Percentiles rank a stretch among this genome's conserved stretches.
Conservation (phyloP, 345 rosid genomes). For the Garcia nutans region DNA sequence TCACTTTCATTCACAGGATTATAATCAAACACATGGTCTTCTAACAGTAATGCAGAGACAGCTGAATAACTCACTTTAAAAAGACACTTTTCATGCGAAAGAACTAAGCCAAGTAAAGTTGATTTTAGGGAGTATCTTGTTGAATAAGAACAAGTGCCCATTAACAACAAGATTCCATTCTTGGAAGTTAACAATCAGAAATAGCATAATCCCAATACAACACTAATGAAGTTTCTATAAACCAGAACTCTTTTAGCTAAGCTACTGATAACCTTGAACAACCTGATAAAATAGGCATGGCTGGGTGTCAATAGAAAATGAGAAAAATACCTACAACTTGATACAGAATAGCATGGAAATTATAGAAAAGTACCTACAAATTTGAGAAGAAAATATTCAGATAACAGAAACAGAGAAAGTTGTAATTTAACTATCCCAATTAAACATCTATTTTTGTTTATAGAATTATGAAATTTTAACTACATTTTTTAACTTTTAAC, state of each 20-base stretch:
- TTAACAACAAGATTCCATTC: conserved; percentile 11
- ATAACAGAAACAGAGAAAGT: no score
- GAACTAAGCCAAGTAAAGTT: conserved; percentile 13
- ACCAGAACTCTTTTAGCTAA: background rate
- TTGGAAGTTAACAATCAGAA: conserved; percentile 2
- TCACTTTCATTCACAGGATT: conserved; percentile 10
- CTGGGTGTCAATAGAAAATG: background rate
- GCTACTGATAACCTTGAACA: background rate
- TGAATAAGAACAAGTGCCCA: conserved; percentile 27
- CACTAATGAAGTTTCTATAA: background rate
- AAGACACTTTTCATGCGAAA: conserved; percentile 1
- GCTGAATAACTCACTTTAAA: conserved; percentile 22
- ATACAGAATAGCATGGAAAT: no score
- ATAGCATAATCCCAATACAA: conserved; percentile 9
- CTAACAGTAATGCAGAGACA: conserved; percentile 33
- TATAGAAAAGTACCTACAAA: no score
- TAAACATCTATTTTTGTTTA: no score
- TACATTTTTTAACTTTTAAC: no score
- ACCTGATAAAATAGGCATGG: background rate
- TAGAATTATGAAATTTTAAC: no score
- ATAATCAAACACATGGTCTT: conserved; percentile 34
- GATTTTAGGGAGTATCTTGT: conserved; percentile 18
- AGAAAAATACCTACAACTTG: no score
- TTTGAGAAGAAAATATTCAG: no score
- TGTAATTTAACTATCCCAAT: no score